Evolutionary conservation across 495 filamentous ascomycete genomes (phyloP), one percentile per base, ranked within the genome.

Genomic region (Tuber indicum): DNA sequence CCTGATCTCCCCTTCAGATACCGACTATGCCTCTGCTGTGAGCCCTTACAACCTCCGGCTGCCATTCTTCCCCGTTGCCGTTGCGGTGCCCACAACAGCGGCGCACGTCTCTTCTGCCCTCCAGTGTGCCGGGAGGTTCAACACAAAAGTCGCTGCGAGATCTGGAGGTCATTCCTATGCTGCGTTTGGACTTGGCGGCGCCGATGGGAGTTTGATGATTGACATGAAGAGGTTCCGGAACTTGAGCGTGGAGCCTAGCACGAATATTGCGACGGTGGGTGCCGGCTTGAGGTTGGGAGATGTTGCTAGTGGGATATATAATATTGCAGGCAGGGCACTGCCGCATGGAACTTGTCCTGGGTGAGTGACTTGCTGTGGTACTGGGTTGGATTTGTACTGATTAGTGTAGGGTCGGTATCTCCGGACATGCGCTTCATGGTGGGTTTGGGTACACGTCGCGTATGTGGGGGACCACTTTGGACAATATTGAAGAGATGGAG

Each of bases 151-250:
- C 36, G 91, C 92, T 77, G 86, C 92, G 16, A 89, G 87, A 79
- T 89, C 89, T 58, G 92, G 92, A 21, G 93, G 93, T 1, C 93
- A 94, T 81, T 92, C 90, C 21, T 93, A 91, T 84, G 90, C 86
- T 2, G 90, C 89, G 7, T 88, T 88, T 79, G 85, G 86, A 36
- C 82, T 82, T 71, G 88, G 89, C 41, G 88, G 88, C 21, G 81
- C 84, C 19, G 84, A 89, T 81, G 89, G 89, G 21, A 87, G 85
- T 41, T 84, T 91, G 46, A 86, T 89, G 81, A 86, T 92, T 77
- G 87, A 90, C 76, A 83, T 92, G 78, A 79, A 87, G 76, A 86
- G 87, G 21, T 85, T 91, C 75, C 79, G 86, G 23, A 73, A 70
- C 3, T 75, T 91, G 77, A 80, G 70, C 8, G 83, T 90, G 72